Evolutionary conservation across 495 filamentous ascomycete species (phyloP).

Genomic region (Penicillium longicatenatum): DNA sequence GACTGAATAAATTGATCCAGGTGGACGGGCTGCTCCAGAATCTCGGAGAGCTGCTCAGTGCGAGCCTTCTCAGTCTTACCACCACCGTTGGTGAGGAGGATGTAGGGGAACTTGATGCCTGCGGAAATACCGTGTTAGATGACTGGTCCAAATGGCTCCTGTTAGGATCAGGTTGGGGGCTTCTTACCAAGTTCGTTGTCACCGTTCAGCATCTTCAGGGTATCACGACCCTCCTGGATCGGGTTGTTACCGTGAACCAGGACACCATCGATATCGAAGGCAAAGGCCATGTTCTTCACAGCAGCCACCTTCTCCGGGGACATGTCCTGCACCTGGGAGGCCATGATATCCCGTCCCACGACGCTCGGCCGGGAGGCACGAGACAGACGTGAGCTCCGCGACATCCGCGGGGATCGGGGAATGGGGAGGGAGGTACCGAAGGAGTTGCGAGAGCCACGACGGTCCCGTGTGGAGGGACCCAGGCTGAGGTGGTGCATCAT

Average conservation of each 20-base stretch:
- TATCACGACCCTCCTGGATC: conserved; percentile 79
- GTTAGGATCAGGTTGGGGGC: neutral
- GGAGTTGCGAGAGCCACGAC: conserved; percentile 74
- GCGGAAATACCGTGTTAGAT: neutral
- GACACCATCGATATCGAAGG: conserved; percentile 92
- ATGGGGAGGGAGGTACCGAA: conserved; percentile 78
- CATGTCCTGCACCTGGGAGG: conserved; percentile 71
- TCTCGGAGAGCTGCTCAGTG: conserved; percentile 72
- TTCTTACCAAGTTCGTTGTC: conserved; percentile 69
- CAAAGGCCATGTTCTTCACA: conserved; percentile 76
- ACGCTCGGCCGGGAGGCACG: conserved; percentile 36
- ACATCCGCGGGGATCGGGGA: conserved; percentile 67
- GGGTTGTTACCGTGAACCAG: conserved; percentile 76
- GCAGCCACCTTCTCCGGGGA: conserved; percentile 64
- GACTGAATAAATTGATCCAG: conserved; percentile 91
- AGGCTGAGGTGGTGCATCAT: conserved; percentile 75
- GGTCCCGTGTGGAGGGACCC: conserved; percentile 64
- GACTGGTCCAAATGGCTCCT: neutral
- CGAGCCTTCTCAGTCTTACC: conserved; percentile 86
- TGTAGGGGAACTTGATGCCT: conserved; percentile 81
- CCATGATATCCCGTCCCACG: conserved; percentile 66
- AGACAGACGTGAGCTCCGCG: conserved; percentile 60
- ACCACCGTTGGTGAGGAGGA: conserved; percentile 92
- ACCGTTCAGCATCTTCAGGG: conserved; percentile 81
- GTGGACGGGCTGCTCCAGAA: conserved; percentile 72